Percentiles rank a stretch among this genome's conserved stretches.
Evolutionary conservation across 106 monocot species (phyloP).

Genomic region (Posidonia australis): DNA sequence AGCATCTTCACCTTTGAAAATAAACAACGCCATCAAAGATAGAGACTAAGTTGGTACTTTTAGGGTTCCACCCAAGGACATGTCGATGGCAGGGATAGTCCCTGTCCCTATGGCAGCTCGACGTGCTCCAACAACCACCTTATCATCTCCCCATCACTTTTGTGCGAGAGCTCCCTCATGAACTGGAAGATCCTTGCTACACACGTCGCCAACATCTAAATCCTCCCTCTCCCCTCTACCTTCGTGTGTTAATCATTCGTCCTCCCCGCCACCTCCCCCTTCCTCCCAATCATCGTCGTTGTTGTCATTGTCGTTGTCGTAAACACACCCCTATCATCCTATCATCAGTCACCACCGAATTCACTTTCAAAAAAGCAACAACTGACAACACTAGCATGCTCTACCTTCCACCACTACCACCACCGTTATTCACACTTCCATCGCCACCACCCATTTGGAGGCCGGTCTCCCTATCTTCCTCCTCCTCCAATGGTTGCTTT

Average conservation of each 20-base stretch:
- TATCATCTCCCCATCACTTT: constrained; percentile 10
- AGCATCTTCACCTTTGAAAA: neutral
- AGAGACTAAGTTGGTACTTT: constrained; percentile 17
- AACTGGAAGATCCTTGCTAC: constrained; percentile 16
- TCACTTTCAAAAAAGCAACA: too few species aligned
- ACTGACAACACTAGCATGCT: too few species aligned
- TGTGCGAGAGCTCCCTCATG: constrained; percentile 7
- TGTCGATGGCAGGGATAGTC: constrained; percentile 17
- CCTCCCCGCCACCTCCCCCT: neutral
- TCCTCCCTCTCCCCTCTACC: too few species aligned
- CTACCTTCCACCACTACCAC: too few species aligned
- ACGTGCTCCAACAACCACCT: constrained; percentile 10
- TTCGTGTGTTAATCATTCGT: constrained; percentile 12
- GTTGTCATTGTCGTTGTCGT: too few species aligned
- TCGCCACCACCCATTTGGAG: too few species aligned
- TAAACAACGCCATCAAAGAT: neutral
- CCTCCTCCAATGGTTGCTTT: too few species aligned
- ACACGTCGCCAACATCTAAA: constrained; percentile 8
- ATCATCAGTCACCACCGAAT: too few species aligned
- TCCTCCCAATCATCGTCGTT: neutral
- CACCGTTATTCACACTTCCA: too few species aligned
- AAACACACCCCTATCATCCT: too few species aligned
- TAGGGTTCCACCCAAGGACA: constrained; percentile 13
- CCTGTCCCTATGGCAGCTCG: constrained; percentile 20
- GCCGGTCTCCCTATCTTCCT: too few species aligned